phyloP scores from a whole-genome alignment of 2,329 filamentous ascomycete genomes.

The Fusarium vanettenii region DNA sequence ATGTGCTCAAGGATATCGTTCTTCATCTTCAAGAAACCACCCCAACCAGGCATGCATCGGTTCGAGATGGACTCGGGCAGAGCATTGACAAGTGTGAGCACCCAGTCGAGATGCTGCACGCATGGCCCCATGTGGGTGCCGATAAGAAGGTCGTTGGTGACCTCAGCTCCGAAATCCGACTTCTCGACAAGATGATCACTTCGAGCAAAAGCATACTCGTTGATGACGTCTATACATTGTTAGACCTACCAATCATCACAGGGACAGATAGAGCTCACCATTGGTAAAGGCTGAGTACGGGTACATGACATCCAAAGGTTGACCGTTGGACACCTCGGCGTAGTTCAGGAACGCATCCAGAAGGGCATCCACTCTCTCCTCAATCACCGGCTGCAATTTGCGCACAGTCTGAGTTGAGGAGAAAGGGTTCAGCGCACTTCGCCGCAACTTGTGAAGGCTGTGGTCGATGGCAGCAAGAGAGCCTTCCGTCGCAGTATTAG shows the following conservation, averaged over 20 bases:
- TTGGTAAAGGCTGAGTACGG: slow-evolving; percentile 54
- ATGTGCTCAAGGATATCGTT: slow-evolving; percentile 52
- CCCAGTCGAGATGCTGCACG: slow-evolving; percentile 52
- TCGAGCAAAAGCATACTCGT: slow-evolving; percentile 54
- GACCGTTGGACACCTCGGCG: slow-evolving; percentile 38
- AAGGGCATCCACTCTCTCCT: slow-evolving; percentile 50
- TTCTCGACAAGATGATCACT: slow-evolving; percentile 50
- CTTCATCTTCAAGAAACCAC: slow-evolving; percentile 54
- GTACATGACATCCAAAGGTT: slow-evolving; percentile 51
- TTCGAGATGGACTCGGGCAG: slow-evolving; percentile 51
- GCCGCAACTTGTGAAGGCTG: slow-evolving; percentile 48
- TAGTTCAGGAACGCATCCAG: slow-evolving; percentile 46
- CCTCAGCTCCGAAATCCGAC: slow-evolving; percentile 49
- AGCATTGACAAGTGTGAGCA: slow-evolving; percentile 49
- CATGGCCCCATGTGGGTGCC: slow-evolving; percentile 53
- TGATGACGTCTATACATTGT: slow-evolving; percentile 49
- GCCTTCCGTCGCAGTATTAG: slow-evolving; percentile 45
- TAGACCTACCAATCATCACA: not conserved
- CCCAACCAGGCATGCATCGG: slow-evolving; percentile 51
- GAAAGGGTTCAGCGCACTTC: slow-evolving; percentile 51
- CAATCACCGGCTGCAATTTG: slow-evolving; percentile 52
- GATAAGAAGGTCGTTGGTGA: slow-evolving; percentile 50
- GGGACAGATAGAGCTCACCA: slow-evolving; percentile 34
- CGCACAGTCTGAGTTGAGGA: slow-evolving; percentile 52
- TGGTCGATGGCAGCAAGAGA: slow-evolving; percentile 51